Conservation (phyloP, 2,329 filamentous ascomycete genomes). For the Aspergillus unguis region DNA sequence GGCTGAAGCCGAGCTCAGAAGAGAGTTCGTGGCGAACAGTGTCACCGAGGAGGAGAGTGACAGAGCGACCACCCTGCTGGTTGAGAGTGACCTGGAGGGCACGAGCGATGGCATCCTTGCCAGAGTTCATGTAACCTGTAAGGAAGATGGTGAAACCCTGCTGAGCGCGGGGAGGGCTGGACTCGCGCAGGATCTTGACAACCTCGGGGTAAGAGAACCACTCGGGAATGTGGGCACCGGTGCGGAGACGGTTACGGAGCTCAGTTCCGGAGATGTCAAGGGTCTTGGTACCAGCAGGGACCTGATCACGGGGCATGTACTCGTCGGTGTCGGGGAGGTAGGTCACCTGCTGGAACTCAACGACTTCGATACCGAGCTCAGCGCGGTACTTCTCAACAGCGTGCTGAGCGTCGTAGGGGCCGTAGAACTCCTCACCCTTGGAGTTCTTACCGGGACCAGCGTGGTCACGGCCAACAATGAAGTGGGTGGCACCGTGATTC, state of each 20-base stretch:
- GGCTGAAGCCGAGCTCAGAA: slow-evolving; percentile 90
- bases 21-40: slow-evolving; percentile 92
- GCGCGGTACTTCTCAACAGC: slow-evolving; percentile 94
- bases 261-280: slow-evolving; percentile 85
- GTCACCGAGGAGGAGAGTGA: slow-evolving; percentile 91
- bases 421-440: slow-evolving; percentile 94
- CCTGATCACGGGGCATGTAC: slow-evolving; percentile 90
- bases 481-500: slow-evolving; percentile 98
- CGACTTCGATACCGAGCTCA: slow-evolving; percentile 97
- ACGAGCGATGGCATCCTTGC: slow-evolving; percentile 94
- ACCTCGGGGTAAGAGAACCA: slow-evolving; percentile 99
- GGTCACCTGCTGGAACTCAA: slow-evolving; percentile 99
- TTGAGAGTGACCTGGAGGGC: slow-evolving; percentile 96
- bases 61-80: slow-evolving; percentile 93
- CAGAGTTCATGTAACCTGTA: slow-evolving; percentile 92
- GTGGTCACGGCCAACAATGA: slow-evolving; percentile 98
- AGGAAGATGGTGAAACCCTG: slow-evolving; percentile 99
- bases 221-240: slow-evolving; percentile 90
- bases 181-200: slow-evolving; percentile 91
- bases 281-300: slow-evolving; percentile 76
- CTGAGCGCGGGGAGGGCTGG: slow-evolving; percentile 82
- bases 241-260: slow-evolving; percentile 85
- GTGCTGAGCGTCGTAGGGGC: slow-evolving; percentile 94
- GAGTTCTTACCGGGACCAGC: slow-evolving; percentile 98
- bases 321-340: slow-evolving; percentile 97